Conservation (phyloP, 768 basidiomycete species). For the Hirschioporus abietinus region DNA sequence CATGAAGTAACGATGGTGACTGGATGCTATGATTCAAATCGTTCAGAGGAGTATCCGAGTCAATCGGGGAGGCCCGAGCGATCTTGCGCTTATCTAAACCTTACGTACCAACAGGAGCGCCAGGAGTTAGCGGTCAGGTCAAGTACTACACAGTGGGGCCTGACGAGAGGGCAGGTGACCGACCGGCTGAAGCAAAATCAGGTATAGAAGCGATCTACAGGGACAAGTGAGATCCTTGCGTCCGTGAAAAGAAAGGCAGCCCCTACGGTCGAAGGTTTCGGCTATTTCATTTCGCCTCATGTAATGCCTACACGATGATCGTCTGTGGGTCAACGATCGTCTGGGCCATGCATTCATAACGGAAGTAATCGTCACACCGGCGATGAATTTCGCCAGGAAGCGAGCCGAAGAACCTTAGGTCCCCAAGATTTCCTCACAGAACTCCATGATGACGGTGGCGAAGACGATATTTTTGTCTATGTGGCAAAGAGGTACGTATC, state of each 20-base stretch:
- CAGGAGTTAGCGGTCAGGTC: neutral
- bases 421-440: neutral
- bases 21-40: too few species aligned
- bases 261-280: neutral
- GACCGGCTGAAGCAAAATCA: neutral
- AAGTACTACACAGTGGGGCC: neutral
- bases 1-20: too few species aligned
- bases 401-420: neutral
- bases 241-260: neutral
- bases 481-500: too few species aligned
- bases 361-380: neutral
- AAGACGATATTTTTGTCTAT: too few species aligned
- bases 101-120: neutral
- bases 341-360: neutral
- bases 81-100: neutral
- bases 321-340: neutral
- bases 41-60: neutral
- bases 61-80: neutral
- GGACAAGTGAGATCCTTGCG: neutral
- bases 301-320: neutral
- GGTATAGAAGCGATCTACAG: neutral
- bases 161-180: constrained; percentile 1
- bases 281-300: neutral
- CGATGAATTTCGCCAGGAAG: neutral
- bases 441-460: too few species aligned